phyloP scores from a whole-genome alignment of 768 basidiomycete species.

The Calocybe indica region DNA sequence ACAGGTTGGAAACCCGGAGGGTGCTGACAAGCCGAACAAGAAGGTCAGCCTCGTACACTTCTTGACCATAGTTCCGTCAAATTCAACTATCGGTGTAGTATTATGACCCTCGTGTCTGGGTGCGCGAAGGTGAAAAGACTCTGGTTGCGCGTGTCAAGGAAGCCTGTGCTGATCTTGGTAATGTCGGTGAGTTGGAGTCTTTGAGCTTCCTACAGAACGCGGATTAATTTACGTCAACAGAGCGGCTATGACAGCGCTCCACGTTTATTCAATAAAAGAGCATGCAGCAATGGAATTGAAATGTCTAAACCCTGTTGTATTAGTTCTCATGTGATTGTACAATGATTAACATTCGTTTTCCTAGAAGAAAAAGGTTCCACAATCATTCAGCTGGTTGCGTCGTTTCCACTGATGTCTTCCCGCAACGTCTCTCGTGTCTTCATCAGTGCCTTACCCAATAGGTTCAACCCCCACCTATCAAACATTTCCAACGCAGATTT shows the following conservation, averaged over 20 bases:
- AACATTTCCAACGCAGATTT: conserved; percentile 36
- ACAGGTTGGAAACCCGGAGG: conserved; percentile 98
- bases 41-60: conserved; percentile 46
- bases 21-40: conserved; percentile 98
- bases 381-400: too few species aligned
- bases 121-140: conserved; percentile 97
- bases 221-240: too few species aligned
- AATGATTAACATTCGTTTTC: too few species aligned
- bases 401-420: conserved; percentile 4
- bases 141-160: conserved; percentile 82
- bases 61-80: neutral
- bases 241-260: too few species aligned
- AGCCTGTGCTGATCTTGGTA: conserved; percentile 89
- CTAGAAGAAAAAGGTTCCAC: too few species aligned
- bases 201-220: too few species aligned
- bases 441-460: conserved; percentile 45
- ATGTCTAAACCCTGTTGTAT: too few species aligned
- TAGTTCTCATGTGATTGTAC: too few species aligned
- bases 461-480: conserved; percentile 51
- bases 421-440: conserved; percentile 30
- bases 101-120: conserved; percentile 98
- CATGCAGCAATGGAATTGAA: too few species aligned
- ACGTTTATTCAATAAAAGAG: too few species aligned
- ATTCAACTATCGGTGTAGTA: conserved; percentile 33
- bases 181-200: conserved; percentile 22